A percentile compares a stretch with the other conserved stretches of the same genome.
phyloP scores from a whole-genome alignment of 768 basidiomycete species.

The Brasilioporus rufonigricans region DNA sequence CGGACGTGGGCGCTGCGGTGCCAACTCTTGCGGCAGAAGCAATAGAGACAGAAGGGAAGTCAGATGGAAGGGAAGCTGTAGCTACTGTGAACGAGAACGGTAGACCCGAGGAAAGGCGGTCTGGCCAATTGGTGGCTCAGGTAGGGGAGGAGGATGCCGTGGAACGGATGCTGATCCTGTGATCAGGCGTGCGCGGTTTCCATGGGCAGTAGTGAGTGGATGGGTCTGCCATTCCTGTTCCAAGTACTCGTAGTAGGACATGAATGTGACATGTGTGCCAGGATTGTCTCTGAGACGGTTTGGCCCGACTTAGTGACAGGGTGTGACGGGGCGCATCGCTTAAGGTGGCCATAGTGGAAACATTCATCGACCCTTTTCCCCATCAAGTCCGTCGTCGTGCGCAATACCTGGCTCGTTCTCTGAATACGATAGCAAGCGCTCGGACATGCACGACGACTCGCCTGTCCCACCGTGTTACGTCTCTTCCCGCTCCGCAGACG shows the following conservation, averaged over 20 bases:
- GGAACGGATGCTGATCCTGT: conserved; percentile 19
- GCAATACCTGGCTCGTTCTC: conserved; percentile 48
- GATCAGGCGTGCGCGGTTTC: too few species aligned
- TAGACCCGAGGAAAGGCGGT: too few species aligned
- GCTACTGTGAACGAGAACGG: too few species aligned
- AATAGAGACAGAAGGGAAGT: not conserved
- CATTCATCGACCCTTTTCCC: conserved; percentile 8
- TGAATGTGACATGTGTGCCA: too few species aligned
- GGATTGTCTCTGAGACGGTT: not conserved
- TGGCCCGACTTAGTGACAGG: too few species aligned
- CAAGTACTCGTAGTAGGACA: too few species aligned
- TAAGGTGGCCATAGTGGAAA: conserved; percentile 15
- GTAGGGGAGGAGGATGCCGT: conserved; percentile 22
- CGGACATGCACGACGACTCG: conserved; percentile 6
- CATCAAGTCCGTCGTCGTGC: conserved; percentile 7
- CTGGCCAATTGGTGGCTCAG: not conserved
- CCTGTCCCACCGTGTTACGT: conserved; percentile 67
- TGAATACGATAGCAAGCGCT: conserved; percentile 30
- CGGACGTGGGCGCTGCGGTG: not conserved
- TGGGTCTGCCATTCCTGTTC: too few species aligned
- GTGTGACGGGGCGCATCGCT: conserved; percentile 16
- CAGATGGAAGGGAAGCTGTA: not conserved
- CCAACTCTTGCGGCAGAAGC: not conserved
- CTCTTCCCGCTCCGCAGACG: conserved; percentile 80
- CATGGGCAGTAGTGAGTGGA: not conserved